Conservation (phyloP, 495 filamentous ascomycete species). For the Penicillium turbatum region DNA sequence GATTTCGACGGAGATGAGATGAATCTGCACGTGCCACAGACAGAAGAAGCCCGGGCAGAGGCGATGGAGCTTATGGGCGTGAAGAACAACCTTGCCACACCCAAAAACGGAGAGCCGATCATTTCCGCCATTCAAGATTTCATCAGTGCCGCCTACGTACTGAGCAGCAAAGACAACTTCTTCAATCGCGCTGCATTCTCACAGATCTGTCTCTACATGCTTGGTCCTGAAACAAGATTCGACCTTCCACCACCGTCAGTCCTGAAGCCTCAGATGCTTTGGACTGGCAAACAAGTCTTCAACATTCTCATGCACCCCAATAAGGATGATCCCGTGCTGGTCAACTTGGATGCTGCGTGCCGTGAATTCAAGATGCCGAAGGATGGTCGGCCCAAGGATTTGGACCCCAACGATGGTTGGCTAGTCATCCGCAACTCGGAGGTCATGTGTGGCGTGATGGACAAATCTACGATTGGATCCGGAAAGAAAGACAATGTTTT, state of each 20-base stretch:
- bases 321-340: conserved; percentile 67
- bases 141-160: conserved; percentile 87
- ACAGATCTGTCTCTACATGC: conserved; percentile 91
- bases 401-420: conserved; percentile 81
- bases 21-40: conserved; percentile 97
- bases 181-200: conserved; percentile 81
- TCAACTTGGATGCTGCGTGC: conserved; percentile 92
- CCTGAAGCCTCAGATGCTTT: conserved; percentile 78
- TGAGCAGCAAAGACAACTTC: conserved; percentile 91
- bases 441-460: conserved; percentile 97
- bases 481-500: conserved; percentile 98
- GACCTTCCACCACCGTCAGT: conserved; percentile 84
- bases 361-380: conserved; percentile 65
- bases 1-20: conserved; percentile 99
- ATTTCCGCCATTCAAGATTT: conserved; percentile 98
- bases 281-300: conserved; percentile 98
- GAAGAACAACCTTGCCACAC: conserved; percentile 90
- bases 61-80: conserved; percentile 97
- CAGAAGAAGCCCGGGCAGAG: conserved; percentile 92
- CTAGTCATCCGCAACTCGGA: conserved; percentile 93
- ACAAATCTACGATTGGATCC: conserved; percentile 90
- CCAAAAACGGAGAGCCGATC: conserved; percentile 97
- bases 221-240: conserved; percentile 71
- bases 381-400: conserved; percentile 55
- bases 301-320: conserved; percentile 94